Base-by-base conservation (phyloP, 306 rosid genomes). In the Delonix regia region DNA sequence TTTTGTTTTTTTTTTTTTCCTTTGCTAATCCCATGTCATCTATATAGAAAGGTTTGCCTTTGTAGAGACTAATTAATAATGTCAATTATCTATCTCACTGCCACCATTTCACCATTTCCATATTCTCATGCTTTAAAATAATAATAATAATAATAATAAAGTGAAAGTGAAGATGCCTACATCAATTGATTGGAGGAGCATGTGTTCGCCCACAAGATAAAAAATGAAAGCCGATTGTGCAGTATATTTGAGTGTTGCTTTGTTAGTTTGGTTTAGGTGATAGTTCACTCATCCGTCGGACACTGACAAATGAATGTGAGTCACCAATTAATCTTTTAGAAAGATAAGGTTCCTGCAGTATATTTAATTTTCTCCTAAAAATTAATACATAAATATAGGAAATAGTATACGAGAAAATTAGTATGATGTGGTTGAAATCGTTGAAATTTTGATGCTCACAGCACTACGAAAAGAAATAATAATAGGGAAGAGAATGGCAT, bases 201-300 rank as follows among this genome's bases (percentile, higher is more conserved):
- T 79, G 82, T 75, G 83, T 49, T 80, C 63, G 69, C 66, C 82
- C 85, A 71, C 85, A 70, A 81, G 71, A 83, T 4, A 48, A 66
- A 76, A 27, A 78, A 22, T 70, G n/a, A 9, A 77, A 79, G 60
- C 81, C 80, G 75, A 73, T 71, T 57, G 63, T 56, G 61, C 64
- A 53, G 30, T 71, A 28, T 74, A 75, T 73, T 55, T 9, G 82
- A 70, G 68, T 70, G 69, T 53, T 68, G 76, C 83, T 82, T 77
- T 64, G 80, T 82, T 77, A 64, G 80, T 82, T 77, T 74, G 73
- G 88, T 83, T 82, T 60, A 78, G 88, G 82, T 79, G 81, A 82
- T 73, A 59, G 55, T 53, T 79, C 86, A 85, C 82, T 61, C n/a
- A n/a, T n/a, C 62, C 51, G 78, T 85, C 67, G 70, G 87, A 68